Base-by-base conservation (phyloP, 306 rosid genomes). In the Parietaria judaica region DNA sequence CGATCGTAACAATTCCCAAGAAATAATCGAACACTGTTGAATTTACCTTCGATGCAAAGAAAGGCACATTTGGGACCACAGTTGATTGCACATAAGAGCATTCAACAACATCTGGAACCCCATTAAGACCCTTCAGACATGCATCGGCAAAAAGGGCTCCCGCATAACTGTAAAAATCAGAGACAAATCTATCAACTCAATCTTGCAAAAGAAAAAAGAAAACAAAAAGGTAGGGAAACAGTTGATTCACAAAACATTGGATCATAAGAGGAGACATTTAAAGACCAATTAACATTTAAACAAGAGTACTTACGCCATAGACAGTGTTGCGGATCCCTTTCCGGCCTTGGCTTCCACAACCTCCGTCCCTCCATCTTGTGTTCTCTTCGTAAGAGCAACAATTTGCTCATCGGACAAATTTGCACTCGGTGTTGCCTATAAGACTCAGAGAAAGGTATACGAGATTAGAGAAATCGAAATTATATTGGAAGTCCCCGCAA, bases 281-380 rank as follows among this genome's bases (percentile, higher is more conserved):
- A 50, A 50, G 17, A 37, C 8, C 7, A 36, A 11, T 15, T 4
- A 63, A 43, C 48, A 14, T 23, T 23, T 23, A 23, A 23, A 23
- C 31, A 23, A 23, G 31, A 57, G 63, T 14, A 64, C 99, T 86
- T 88, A 92, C 96, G 96, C 99, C 99, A 92, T 92, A 7, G 99
- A 92, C 80, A 92, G 70, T 31, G 99, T 92, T 56, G 99, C 96
- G 60, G 99, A 92, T 60, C 96, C 99, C 86, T 92, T 88, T 76
- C 96, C 99, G 36, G 99, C 99, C 85, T 92, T 92, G 7, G 99
- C 99, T 67, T 89, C 95, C 56, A 92, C 99, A 65, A 92, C 99
- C 78, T 92, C 99, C 0, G 99, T 92, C 54, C 99, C 99, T 72
- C 99, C 99, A 37, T 92, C 99, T 68, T 92, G 99, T 11, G 99